Evolutionary conservation across 108 stramenopile genomes (phyloP).

Genomic region (Schizochytrium sp.): DNA sequence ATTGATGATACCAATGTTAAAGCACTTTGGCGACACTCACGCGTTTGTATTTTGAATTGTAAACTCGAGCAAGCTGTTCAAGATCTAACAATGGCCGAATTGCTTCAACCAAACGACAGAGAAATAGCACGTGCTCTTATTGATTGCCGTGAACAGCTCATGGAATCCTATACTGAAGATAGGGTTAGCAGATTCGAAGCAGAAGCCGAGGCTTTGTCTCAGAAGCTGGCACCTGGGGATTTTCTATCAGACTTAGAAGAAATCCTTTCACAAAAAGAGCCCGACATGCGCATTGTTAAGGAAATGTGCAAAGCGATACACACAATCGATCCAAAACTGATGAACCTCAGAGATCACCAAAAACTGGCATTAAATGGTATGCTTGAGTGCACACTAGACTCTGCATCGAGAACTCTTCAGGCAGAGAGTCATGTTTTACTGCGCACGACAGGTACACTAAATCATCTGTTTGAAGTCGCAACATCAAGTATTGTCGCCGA

Average conservation of each 20-base stretch:
- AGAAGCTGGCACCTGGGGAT: background rate
- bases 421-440: slow-evolving; percentile 23
- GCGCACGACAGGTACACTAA: background rate
- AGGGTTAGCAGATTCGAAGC: background rate
- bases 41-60: background rate
- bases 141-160: background rate
- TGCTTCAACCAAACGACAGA: background rate
- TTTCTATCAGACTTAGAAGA: background rate
- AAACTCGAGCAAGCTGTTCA: slow-evolving; percentile 40
- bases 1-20: slow-evolving; percentile 62
- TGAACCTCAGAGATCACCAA: background rate
- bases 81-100: background rate
- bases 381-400: slow-evolving; percentile 1
- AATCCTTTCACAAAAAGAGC: background rate
- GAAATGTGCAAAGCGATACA: slow-evolving; percentile 19
- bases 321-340: background rate
- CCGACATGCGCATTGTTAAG: background rate
- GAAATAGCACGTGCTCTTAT: background rate
- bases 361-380: slow-evolving; percentile 21
- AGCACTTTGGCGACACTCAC: slow-evolving; percentile 63
- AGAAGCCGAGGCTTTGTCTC: background rate
- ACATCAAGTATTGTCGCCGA: background rate
- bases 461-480: background rate
- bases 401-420: background rate
- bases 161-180: slow-evolving; percentile 8